Percentiles rank a stretch among this genome's conserved stretches.
Evolutionary conservation across 202 grass and related monocot species (phyloP).

Genomic region (Zoysia matrella): DNA sequence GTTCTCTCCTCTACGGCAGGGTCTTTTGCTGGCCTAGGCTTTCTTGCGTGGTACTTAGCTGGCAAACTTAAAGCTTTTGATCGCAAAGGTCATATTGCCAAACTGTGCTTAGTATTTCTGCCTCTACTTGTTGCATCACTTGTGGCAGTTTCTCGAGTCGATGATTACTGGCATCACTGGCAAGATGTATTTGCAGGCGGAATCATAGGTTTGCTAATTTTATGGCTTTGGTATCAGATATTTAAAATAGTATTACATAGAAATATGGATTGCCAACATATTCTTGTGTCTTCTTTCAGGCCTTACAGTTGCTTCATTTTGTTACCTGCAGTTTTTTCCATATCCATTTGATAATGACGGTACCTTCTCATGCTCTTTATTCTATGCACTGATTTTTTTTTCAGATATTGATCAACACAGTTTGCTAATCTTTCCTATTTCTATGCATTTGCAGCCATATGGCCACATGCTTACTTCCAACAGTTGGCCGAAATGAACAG

Average conservation of each 20-base stretch:
- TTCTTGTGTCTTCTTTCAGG: constrained; percentile 57
- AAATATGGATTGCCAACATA: constrained; percentile 10
- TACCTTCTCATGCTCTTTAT: constrained; percentile 30
- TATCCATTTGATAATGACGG: constrained; percentile 74
- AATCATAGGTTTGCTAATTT: constrained; percentile 60
- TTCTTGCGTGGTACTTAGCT: constrained; percentile 83
- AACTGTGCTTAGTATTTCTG: constrained; percentile 74
- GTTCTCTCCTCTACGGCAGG: constrained; percentile 47
- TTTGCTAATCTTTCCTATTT: constrained; percentile 1
- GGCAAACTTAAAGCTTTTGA: constrained; percentile 86
- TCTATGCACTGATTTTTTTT: constrained; percentile 10
- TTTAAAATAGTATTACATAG: neutral
- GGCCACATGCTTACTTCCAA: constrained; percentile 76
- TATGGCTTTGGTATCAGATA: neutral
- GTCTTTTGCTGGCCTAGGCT: constrained; percentile 92
- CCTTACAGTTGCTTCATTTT: constrained; percentile 69
- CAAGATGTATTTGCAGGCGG: constrained; percentile 87
- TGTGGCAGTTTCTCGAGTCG: constrained; percentile 81
- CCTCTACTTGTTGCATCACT: constrained; percentile 78
- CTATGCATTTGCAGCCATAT: constrained; percentile 59
- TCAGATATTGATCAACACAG: constrained; percentile 6
- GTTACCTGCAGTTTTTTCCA: constrained; percentile 93
- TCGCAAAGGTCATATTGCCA: constrained; percentile 74
- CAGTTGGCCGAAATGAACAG: constrained; percentile 54
- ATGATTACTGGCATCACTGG: constrained; percentile 99